Evolutionary conservation across 129 eudicot species (phyloP).

Genomic region (Solidago caesia): DNA sequence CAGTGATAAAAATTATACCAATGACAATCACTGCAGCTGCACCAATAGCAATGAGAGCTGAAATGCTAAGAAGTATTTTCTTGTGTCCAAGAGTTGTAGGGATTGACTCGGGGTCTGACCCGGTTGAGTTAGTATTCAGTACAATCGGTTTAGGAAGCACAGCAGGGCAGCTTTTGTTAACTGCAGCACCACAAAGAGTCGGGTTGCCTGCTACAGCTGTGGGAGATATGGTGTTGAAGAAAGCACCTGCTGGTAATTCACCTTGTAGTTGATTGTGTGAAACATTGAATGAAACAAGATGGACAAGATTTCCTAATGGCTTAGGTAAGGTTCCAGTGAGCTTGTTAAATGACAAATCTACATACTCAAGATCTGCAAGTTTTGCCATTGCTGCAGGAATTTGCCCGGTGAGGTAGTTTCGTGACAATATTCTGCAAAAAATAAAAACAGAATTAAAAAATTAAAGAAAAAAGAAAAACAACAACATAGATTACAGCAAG

Average conservation of each 20-base stretch:
- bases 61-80: slow-evolving; percentile 75
- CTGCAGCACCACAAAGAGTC: slow-evolving; percentile 79
- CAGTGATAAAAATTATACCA: slow-evolving; percentile 80
- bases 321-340: slow-evolving; percentile 80
- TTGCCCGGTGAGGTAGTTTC: slow-evolving; percentile 63
- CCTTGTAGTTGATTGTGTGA: slow-evolving; percentile 92
- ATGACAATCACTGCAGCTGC: slow-evolving; percentile 85
- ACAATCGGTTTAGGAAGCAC: slow-evolving; percentile 94
- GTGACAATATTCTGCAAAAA: slow-evolving; percentile 59
- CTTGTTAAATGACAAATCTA: slow-evolving; percentile 81
- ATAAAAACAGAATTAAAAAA: not conserved
- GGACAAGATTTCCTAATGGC: slow-evolving; percentile 70
- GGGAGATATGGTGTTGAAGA: slow-evolving; percentile 86
- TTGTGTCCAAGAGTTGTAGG: slow-evolving; percentile 52
- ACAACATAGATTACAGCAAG: not conserved
- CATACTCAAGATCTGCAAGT: slow-evolving; percentile 54
- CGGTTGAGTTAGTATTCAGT: slow-evolving; percentile 76
- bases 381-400: slow-evolving; percentile 64
- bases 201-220: slow-evolving; percentile 77
- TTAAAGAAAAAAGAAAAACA: too few species aligned
- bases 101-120: slow-evolving; percentile 48
- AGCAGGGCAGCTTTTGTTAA: slow-evolving; percentile 58
- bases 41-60: slow-evolving; percentile 88
- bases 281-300: slow-evolving; percentile 64
- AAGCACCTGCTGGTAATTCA: slow-evolving; percentile 78